Evolutionary conservation across 2,329 filamentous ascomycete genomes (phyloP), one percentile per base, ranked within the genome.

Genomic region (Parafenestella ontariensis): DNA sequence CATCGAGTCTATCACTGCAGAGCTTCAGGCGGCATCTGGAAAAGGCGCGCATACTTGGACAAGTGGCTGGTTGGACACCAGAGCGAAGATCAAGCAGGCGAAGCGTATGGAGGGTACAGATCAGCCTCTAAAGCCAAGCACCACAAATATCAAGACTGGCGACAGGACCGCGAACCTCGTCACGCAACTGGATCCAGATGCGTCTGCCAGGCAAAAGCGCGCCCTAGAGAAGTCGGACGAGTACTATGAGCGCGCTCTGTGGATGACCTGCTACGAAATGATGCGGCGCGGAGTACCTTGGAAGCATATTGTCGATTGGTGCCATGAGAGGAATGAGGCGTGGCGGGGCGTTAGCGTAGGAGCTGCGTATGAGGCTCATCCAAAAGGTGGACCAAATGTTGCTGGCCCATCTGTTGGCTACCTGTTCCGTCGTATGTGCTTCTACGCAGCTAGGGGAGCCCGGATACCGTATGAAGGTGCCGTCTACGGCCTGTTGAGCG

Each of bases 201-300:
- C 92, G 5, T 82, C 87, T n/a, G 88, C 87, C 33, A 86, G 95
- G 56, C 93, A 98, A 75, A 83, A 83, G 44, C 86, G 90, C 49
- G 86, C 83, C 45, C 80, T 98, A 36, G 89, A 96, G 70, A 85
- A 87, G 21, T 87, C 93, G 66, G 95, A 99, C 70, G 87, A 92
- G 61, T 93, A 88, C 68, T 95, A 94, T 59, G 95, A 99, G 78
- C 86, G 89, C 48, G 90, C 92, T 2, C 90, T 96, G 42, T 98
- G 95, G 93, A 83, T 93, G 56, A 89, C 91, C n/a, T 95, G 91
- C 76, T 98, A 92, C 80, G 92, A 96, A 74, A 90, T 96, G 81
- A 81, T 99, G 47, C 87, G 94, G 44, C 87, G 92, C 41, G 95
- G 95, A n/a, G 88, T 87, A 62, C 86, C 83, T 57, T 86, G 90